Evolutionary conservation across 441 rosid genomes (phyloP).

Genomic region (Arabidopsis hybrid): DNA sequence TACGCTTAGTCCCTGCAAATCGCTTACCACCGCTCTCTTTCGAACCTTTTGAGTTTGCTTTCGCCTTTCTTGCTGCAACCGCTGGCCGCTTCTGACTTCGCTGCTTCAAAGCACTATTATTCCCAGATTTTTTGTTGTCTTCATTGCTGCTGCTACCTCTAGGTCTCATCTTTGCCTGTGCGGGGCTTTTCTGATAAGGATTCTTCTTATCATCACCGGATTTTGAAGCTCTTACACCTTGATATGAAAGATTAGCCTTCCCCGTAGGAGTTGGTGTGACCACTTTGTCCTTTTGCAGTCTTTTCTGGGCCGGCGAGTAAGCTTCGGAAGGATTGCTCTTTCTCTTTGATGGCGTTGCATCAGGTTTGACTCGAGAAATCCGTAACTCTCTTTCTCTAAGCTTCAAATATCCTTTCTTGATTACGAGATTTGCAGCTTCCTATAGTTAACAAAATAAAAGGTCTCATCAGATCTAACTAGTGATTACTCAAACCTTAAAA

Average conservation of each 20-base stretch:
- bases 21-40: constrained; percentile 50
- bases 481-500: not conserved
- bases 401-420: constrained; percentile 71
- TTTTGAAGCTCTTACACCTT: constrained; percentile 86
- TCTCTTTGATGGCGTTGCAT: constrained; percentile 77
- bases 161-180: constrained; percentile 48
- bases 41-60: constrained; percentile 51
- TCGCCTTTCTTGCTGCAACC: constrained; percentile 83
- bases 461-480: constrained; percentile 3
- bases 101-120: constrained; percentile 46
- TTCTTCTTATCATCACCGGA: constrained; percentile 60
- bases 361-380: constrained; percentile 61
- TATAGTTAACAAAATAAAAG: constrained; percentile 39
- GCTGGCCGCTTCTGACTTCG: constrained; percentile 70
- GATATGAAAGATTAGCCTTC: constrained; percentile 62
- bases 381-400: constrained; percentile 83
- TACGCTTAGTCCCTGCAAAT: constrained; percentile 75
- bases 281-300: constrained; percentile 48
- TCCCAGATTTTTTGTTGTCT: constrained; percentile 31
- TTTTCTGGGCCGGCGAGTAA: constrained; percentile 55
- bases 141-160: constrained; percentile 42
- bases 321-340: constrained; percentile 48
- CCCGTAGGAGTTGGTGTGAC: constrained; percentile 52
- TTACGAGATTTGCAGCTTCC: constrained; percentile 80
- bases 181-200: constrained; percentile 45